Evolutionary conservation across 1,284 basidiomycete genomes (phyloP).

Genomic region (Malassezia sp.): DNA sequence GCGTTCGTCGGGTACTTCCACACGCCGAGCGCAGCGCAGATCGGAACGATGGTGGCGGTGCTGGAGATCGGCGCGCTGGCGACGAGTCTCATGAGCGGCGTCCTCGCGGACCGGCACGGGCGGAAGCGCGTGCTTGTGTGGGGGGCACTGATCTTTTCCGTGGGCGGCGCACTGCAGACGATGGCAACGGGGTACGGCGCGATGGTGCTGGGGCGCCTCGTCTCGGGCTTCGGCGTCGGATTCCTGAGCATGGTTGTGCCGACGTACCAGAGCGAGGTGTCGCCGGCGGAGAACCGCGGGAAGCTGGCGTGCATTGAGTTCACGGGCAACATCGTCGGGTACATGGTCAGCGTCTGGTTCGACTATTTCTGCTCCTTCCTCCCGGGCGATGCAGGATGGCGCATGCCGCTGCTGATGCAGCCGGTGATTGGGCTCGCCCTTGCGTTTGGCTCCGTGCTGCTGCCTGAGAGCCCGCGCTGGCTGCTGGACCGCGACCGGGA

Average conservation of each 20-base stretch:
- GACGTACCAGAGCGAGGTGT: slow-evolving; percentile 94
- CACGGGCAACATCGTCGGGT: slow-evolving; percentile 73
- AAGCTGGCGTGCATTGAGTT: slow-evolving; percentile 81
- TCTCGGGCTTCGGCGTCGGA: slow-evolving; percentile 87
- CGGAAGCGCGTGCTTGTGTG: slow-evolving; percentile 73
- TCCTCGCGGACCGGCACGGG: slow-evolving; percentile 74
- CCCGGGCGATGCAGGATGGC: slow-evolving; percentile 47
- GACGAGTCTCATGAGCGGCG: slow-evolving; percentile 78
- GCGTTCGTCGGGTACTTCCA: slow-evolving; percentile 59
- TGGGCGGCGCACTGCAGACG: slow-evolving; percentile 82
- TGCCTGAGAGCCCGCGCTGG: slow-evolving; percentile 93
- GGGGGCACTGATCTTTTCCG: slow-evolving; percentile 74
- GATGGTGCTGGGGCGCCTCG: slow-evolving; percentile 78
- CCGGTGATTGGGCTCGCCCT: slow-evolving; percentile 70
- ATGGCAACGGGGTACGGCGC: slow-evolving; percentile 67
- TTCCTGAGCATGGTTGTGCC: slow-evolving; percentile 81
- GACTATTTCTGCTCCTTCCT: slow-evolving; percentile 84
- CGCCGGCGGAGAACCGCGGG: slow-evolving; percentile 67
- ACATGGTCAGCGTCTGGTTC: slow-evolving; percentile 67
- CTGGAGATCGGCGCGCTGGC: slow-evolving; percentile 66
- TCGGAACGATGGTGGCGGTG: slow-evolving; percentile 66
- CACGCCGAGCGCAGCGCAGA: slow-evolving; percentile 56
- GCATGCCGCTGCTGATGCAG: slow-evolving; percentile 48
- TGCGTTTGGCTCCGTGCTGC: slow-evolving; percentile 66
- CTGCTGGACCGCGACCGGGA: slow-evolving; percentile 81